These are phyloP conservation scores for Suillus subaureus DNA, from an alignment of 768 basidiomycete species.

Conservation along the genomic window DNA sequence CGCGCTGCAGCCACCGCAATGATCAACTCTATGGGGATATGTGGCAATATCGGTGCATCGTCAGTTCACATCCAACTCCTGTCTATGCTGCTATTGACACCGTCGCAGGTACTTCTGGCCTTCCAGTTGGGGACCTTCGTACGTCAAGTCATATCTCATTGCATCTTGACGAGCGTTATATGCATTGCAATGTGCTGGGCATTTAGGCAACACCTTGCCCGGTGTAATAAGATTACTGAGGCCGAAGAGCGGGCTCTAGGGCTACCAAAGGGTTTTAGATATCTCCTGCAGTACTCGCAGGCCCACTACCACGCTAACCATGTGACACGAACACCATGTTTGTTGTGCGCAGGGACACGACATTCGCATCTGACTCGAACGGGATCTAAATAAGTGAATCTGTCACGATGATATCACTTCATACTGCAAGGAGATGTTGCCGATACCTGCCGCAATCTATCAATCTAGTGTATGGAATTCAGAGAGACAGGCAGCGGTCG, in stretches of 20 bases:
- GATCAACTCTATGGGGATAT: constrained; percentile 75
- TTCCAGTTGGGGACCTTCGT: constrained; percentile 65
- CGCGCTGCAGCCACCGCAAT: constrained; percentile 83
- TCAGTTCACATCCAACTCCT: constrained; percentile 41
- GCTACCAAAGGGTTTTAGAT: constrained; percentile 42
- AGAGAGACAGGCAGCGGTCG: constrained; percentile 10
- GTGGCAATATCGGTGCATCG: constrained; percentile 82
- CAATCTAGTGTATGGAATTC: neutral
- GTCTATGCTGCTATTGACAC: neutral
- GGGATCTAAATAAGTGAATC: neutral
- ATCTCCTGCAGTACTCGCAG: constrained; percentile 38
- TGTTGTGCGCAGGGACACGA: neutral
- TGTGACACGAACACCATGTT: neutral
- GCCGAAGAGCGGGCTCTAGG: constrained; percentile 37
- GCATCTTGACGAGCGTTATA: constrained; percentile 56
- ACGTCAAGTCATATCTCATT: constrained; percentile 72
- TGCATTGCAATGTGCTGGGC: constrained; percentile 50
- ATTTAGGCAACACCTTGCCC: constrained; percentile 45
- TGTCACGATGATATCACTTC: neutral
- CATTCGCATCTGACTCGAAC: neutral
- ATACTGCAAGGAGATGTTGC: neutral
- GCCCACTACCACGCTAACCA: neutral
- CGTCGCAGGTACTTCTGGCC: constrained; percentile 65
- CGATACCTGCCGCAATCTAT: neutral
- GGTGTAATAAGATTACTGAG: constrained; percentile 41